Percentiles rank a stretch among this genome's conserved stretches.
These are phyloP conservation scores for Tuber umbilicatum DNA, from an alignment of 495 filamentous ascomycete species.

Conservation along the genomic window DNA sequence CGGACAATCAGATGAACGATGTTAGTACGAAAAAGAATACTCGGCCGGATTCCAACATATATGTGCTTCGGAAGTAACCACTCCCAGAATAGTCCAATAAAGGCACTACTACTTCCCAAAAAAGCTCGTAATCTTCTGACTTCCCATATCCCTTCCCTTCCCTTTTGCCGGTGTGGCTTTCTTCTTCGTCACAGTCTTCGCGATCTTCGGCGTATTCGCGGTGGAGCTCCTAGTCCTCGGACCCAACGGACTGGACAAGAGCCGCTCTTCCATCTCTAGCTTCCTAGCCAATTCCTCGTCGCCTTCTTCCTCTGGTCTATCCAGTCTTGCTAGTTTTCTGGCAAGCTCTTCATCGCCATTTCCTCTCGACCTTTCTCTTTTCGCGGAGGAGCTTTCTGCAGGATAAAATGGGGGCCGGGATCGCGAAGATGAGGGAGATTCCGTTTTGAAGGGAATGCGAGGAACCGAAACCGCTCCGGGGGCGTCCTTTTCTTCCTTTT, in stretches of 20 bases:
- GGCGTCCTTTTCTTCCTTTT: slow-evolving; percentile 11
- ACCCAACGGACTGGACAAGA: neutral
- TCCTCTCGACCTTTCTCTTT: neutral
- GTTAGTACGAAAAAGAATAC: neutral
- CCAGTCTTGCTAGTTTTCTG: slow-evolving; percentile 49
- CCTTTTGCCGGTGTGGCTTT: slow-evolving; percentile 47
- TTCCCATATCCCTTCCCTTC: slow-evolving; percentile 49
- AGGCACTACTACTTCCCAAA: slow-evolving; percentile 54
- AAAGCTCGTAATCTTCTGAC: slow-evolving; percentile 78
- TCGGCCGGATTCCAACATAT: neutral
- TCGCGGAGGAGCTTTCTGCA: neutral
- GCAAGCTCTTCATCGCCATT: neutral
- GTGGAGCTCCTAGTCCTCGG: neutral
- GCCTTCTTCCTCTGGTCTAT: slow-evolving; percentile 45
- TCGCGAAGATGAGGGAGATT: neutral
- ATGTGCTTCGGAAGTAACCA: neutral
- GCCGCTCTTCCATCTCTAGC: slow-evolving; percentile 6
- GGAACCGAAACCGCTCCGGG: neutral
- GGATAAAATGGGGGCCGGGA: neutral
- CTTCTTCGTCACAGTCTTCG: slow-evolving; percentile 42
- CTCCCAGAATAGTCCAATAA: neutral
- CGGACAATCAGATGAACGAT: neutral
- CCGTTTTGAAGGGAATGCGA: neutral
- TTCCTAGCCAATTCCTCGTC: slow-evolving; percentile 30
- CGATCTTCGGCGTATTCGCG: slow-evolving; percentile 8